Base-by-base conservation (phyloP, 2,329 filamentous ascomycete species). In the Monilinia aucupariae region DNA sequence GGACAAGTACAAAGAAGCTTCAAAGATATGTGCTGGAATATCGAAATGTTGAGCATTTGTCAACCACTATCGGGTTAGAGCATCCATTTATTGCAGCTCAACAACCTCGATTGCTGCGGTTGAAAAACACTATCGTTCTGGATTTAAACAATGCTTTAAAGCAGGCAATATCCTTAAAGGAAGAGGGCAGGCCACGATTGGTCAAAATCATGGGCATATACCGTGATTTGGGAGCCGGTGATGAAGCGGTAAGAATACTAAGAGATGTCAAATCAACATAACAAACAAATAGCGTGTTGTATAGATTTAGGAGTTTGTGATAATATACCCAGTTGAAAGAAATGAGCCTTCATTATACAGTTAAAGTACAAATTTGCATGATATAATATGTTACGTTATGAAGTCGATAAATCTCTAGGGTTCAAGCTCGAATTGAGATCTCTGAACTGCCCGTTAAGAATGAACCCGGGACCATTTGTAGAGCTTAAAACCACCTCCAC, bases 391-490 rank as follows among this genome's bases (percentile, higher is more conserved):
- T 48, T 32, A 41, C 47, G 30, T 73, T 73, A 74, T 64, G 80
- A 77, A 27, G 78, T 79, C 59, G 80, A 77, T 69, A 88, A 71
- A 65, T 83, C 76, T 52, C 77, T 80, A 32, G 81, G 77, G 51
- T 79, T 78, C 54, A 88, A 75, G 56, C 77, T 78, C 65, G 85
- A 85, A 64, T 84, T 81, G 5, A 82, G 79, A 60, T 87, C 80
- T 71, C 78, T 85, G 75, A 94, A 89, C 61, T 88, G 85, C 63
- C 92, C 93, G 74, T 85, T 96, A 74, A 99, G 78, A 74, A 87
- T 91, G 79, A 99, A 85, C 0, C 91, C 93, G 1, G 94, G 92
- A 1, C 89, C 87, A 73, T 94, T 82, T 8, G 93, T 96, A 15
- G 92, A 91, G 79, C 90, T 93, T 71, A 99, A 78, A 41, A 97